Evolutionary conservation across 2,329 filamentous ascomycete species (phyloP).

Genomic region (Trichoderma oligosporum): DNA sequence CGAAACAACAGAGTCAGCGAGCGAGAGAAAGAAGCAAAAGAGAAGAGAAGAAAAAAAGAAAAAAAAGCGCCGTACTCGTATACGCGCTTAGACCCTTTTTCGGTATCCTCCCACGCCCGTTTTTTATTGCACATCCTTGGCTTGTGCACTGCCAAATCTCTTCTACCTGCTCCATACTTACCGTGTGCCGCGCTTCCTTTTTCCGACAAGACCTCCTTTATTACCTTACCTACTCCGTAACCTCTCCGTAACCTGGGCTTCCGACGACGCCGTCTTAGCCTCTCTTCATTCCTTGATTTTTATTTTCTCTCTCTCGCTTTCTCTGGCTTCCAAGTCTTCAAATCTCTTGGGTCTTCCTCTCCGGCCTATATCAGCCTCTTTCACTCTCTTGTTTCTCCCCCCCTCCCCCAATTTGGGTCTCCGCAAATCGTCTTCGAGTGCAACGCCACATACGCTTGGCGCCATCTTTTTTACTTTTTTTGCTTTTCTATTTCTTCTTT

Average conservation of each 20-base stretch:
- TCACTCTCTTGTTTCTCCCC: not conserved
- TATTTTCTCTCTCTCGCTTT: not conserved
- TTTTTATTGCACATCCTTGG: conserved; percentile 18
- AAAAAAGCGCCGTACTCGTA: conserved; percentile 10
- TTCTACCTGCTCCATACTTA: not conserved
- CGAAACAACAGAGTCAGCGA: too few species aligned
- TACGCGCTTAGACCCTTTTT: conserved; percentile 17
- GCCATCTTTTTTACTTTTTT: conserved; percentile 6
- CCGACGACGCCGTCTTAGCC: conserved; percentile 15
- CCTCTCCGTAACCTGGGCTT: too few species aligned
- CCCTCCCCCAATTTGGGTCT: not conserved
- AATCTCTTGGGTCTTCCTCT: conserved; percentile 2
- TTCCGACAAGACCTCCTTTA: conserved; percentile 18
- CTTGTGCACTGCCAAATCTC: conserved; percentile 18
- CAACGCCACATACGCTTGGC: conserved; percentile 15
- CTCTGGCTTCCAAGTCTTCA: not conserved
- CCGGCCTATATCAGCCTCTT: conserved; percentile 15
- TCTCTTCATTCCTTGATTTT: conserved; percentile 12
- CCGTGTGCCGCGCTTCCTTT: conserved; percentile 18
- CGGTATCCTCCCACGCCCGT: conserved; percentile 13
- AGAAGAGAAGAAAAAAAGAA: not conserved
- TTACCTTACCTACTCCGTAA: conserved; percentile 7
- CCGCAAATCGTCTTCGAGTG: conserved; percentile 8
- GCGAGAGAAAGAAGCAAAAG: not conserved
- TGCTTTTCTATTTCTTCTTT: not conserved